These are phyloP conservation scores for Lignosus rhinocerotis DNA, from an alignment of 1,284 basidiomycete genomes.

Conservation along the genomic window DNA sequence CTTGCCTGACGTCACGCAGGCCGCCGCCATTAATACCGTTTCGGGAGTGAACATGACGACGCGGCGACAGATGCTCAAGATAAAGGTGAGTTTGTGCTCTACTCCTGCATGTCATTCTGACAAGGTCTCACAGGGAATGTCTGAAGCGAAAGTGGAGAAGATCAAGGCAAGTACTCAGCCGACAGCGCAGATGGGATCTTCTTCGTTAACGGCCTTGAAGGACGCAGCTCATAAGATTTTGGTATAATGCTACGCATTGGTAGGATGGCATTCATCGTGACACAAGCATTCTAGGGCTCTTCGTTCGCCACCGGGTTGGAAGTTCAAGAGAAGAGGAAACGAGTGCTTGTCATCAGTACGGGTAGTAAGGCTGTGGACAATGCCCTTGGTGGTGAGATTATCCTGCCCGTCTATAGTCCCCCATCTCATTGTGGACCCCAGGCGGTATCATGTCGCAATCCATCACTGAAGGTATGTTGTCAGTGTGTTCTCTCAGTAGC, in stretches of 20 bases:
- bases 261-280: neutral
- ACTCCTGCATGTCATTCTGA: too few relatives aligned
- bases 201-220: constrained; percentile 40
- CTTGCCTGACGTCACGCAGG: constrained; percentile 38
- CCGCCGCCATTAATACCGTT: constrained; percentile 75
- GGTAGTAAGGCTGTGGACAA: constrained; percentile 90
- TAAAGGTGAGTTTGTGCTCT: constrained; percentile 64
- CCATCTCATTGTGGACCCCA: constrained; percentile 30
- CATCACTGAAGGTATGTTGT: constrained; percentile 76
- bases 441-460: constrained; percentile 89
- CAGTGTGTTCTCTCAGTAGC: neutral
- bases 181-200: constrained; percentile 2
- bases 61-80: constrained; percentile 83
- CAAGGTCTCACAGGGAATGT: constrained; percentile 62
- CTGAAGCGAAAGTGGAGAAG: constrained; percentile 93
- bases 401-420: neutral
- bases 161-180: constrained; percentile 66
- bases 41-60: constrained; percentile 87
- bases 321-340: constrained; percentile 80
- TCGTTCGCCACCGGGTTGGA: constrained; percentile 90
- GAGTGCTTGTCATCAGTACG: constrained; percentile 79
- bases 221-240: constrained; percentile 86
- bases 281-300: constrained; percentile 63
- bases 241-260: constrained; percentile 39
- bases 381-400: constrained; percentile 74